Conservation (phyloP, 345 rosid genomes). For the Iberis pinnata region DNA sequence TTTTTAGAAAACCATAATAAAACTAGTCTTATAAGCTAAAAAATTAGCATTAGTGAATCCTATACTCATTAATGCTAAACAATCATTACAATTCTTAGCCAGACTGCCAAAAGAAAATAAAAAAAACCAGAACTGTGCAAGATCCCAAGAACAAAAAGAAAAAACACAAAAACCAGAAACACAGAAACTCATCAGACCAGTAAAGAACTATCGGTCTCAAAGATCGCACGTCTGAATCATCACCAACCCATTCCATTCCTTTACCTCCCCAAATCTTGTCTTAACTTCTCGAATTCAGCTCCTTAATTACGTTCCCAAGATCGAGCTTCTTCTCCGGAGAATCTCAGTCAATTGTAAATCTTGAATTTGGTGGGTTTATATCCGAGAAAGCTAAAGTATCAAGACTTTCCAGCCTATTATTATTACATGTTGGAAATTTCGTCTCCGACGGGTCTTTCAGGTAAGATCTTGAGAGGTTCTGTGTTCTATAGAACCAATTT, state of each 20-base stretch:
- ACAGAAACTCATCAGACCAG: conserved; percentile 33
- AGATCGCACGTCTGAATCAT: conserved; percentile 19
- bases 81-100: too few species aligned
- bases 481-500: neutral
- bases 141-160: neutral
- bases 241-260: conserved; percentile 32
- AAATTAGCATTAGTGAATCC: too few species aligned
- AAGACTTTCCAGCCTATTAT: neutral
- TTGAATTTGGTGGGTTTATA: neutral
- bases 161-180: neutral
- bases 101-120: too few species aligned
- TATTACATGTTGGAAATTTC: conserved; percentile 40
- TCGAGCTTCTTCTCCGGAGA: conserved; percentile 14
- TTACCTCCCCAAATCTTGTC: neutral
- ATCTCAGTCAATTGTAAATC: neutral
- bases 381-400: neutral
- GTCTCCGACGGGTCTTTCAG: conserved; percentile 37
- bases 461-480: conserved; percentile 28
- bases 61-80: too few species aligned
- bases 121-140: too few species aligned
- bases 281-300: conserved; percentile 9
- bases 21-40: too few species aligned
- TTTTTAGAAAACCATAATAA: too few species aligned
- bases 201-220: conserved; percentile 22
- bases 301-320: conserved; percentile 2